Evolutionary conservation across 1,284 basidiomycete genomes (phyloP).

Genomic region (Schizophyllum amplum): DNA sequence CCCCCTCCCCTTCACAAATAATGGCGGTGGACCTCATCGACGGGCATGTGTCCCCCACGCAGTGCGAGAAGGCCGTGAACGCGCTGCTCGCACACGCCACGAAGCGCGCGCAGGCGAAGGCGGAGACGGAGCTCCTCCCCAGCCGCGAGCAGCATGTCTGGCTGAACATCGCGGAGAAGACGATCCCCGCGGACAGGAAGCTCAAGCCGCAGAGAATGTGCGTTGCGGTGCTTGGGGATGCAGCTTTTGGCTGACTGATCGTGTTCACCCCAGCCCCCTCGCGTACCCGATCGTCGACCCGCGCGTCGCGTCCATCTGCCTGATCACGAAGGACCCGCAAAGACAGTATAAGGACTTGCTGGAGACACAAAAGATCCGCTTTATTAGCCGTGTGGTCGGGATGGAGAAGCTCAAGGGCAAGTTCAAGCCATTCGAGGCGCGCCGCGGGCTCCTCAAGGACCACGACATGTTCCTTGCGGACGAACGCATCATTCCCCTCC

Average conservation of each 20-base stretch:
- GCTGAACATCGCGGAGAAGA: slow-evolving; percentile 81
- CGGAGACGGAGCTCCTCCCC: slow-evolving; percentile 72
- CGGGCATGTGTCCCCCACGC: slow-evolving; percentile 58
- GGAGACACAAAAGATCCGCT: slow-evolving; percentile 70
- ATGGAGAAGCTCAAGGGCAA: slow-evolving; percentile 86
- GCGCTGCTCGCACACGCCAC: slow-evolving; percentile 66
- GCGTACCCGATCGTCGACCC: slow-evolving; percentile 80
- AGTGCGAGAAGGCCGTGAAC: slow-evolving; percentile 71
- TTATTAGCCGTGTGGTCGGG: slow-evolving; percentile 90
- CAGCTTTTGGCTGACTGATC: slow-evolving; percentile 6
- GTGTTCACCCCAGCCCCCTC: slow-evolving; percentile 48
- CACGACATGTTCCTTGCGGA: slow-evolving; percentile 93
- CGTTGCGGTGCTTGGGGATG: slow-evolving; percentile 22
- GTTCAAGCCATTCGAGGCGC: slow-evolving; percentile 89
- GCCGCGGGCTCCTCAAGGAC: slow-evolving; percentile 78
- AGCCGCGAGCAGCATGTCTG: slow-evolving; percentile 79
- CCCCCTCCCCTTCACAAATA: slow-evolving; percentile 24
- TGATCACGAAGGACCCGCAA: slow-evolving; percentile 95
- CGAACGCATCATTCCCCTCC: slow-evolving; percentile 79
- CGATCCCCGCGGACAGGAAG: slow-evolving; percentile 65
- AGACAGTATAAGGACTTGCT: slow-evolving; percentile 93
- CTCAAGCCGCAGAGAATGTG: slow-evolving; percentile 84
- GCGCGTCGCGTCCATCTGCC: slow-evolving; percentile 70
- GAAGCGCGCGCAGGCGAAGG: slow-evolving; percentile 55
- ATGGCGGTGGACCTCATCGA: slow-evolving; percentile 51